Evolutionary conservation across 495 filamentous ascomycete species (phyloP).

Genomic region (Xylaria venustula): DNA sequence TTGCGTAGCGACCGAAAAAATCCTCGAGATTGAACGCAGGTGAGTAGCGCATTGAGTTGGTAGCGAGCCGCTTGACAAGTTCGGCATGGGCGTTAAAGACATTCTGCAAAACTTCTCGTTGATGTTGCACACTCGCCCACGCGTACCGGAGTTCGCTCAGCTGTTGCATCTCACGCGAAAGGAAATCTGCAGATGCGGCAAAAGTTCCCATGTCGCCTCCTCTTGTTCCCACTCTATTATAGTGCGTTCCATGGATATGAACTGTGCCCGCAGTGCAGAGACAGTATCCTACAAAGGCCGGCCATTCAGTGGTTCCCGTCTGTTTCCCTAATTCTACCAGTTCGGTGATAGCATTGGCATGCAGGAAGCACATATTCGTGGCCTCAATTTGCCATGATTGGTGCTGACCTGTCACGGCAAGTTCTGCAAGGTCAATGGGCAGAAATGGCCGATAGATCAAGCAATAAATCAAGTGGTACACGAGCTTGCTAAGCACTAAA

Average conservation of each 20-base stretch:
- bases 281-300: constrained; percentile 78
- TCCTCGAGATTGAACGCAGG: constrained; percentile 82
- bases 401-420: constrained; percentile 75
- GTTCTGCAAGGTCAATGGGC: constrained; percentile 75
- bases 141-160: constrained; percentile 67
- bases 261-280: constrained; percentile 81
- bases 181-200: constrained; percentile 61
- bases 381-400: constrained; percentile 90
- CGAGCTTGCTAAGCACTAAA: constrained; percentile 75
- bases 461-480: constrained; percentile 82
- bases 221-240: constrained; percentile 60
- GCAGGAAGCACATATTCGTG: constrained; percentile 80
- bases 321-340: constrained; percentile 73
- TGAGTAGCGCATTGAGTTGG: constrained; percentile 58
- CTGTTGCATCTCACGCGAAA: constrained; percentile 76
- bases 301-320: constrained; percentile 71
- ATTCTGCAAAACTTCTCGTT: constrained; percentile 70
- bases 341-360: constrained; percentile 83
- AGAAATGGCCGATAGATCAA: constrained; percentile 83
- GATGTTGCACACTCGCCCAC: constrained; percentile 78
- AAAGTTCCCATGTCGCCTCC: constrained; percentile 56
- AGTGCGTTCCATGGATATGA: constrained; percentile 80
- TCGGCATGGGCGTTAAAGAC: constrained; percentile 72
- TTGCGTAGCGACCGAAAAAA: constrained; percentile 76
- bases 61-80: constrained; percentile 67